phyloP scores from a whole-genome alignment of 2,329 filamentous ascomycete species.

The Dryadomyces sulphureus region DNA sequence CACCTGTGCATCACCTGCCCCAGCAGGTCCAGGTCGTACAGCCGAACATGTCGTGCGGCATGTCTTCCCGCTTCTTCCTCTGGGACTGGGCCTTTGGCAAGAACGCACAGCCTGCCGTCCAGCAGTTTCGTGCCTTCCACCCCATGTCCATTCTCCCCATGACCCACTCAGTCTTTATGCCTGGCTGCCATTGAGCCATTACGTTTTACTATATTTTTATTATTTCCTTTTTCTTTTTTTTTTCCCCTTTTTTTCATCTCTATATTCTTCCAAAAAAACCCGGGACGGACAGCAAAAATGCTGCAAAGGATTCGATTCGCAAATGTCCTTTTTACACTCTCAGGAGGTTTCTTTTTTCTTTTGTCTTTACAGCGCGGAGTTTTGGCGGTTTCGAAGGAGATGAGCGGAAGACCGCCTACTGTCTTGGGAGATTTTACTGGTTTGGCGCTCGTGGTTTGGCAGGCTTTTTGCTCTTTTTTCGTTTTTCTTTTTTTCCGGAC shows the following conservation, averaged over 20 bases:
- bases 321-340: not conserved
- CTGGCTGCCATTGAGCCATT: slow-evolving; percentile 3
- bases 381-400: slow-evolving; percentile 3
- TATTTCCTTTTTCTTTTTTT: not conserved
- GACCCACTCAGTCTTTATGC: slow-evolving; percentile 31
- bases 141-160: slow-evolving; percentile 32
- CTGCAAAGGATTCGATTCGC: not conserved
- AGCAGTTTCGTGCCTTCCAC: slow-evolving; percentile 18
- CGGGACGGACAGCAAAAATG: not conserved
- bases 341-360: not conserved
- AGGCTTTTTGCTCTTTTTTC: not conserved
- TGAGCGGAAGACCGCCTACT: slow-evolving; percentile 1
- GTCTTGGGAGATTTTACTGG: not conserved
- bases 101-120: slow-evolving; percentile 31
- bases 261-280: not conserved
- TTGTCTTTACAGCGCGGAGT: slow-evolving; percentile 5
- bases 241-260: not conserved
- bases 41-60: not conserved
- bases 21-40: not conserved
- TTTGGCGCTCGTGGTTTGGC: not conserved
- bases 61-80: slow-evolving; percentile 26
- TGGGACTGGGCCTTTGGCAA: slow-evolving; percentile 10
- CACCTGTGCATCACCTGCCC: slow-evolving; percentile 2
- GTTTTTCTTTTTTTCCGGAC: not conserved
- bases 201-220: not conserved